Evolutionary conservation across 768 basidiomycete genomes (phyloP), one percentile per base, ranked within the genome.

Genomic region (Leucocoprinus sp.): DNA sequence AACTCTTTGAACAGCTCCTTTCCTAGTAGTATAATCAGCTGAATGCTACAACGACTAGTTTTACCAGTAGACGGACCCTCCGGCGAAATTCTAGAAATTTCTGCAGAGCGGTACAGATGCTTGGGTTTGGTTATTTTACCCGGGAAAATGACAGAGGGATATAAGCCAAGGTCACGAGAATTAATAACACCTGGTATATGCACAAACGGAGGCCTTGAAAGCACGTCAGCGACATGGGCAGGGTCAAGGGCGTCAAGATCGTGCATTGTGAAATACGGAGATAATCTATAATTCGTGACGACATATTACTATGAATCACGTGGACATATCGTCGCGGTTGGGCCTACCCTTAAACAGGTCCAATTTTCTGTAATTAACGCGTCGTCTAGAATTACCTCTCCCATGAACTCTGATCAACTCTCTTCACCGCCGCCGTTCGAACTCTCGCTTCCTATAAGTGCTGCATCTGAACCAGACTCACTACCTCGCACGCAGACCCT

Each of bases 131-230:
- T 86, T 50, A 74, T 60, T 42, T 70, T 63, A 50, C 74, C 74
- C 17, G 69, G 68, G 46, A 66, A 53, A 21, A 60, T 61, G 11
- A 64, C 57, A 6, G 77, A 75, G 41, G 75, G 64, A 56, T 83
- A 79, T 37, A 66, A 67, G 26, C 85, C 87, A 8, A 90, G 69
- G 62, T 86, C 82, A 44, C 87, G 72, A 41, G 82, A 69, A 58
- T 90, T 90, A 53, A 75, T 76, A 7, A 89, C 84, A 23, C 87
- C 87, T n/a, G 75, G 60, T 53, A 89, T 70, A 14, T 67, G 57
- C 7, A 86, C 73, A 53, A 90, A 90, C 0, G 87, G 87, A 6
- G 76, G 79, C 19, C 68, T 69, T 0, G 83, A 84, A 29, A 89
- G 74, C 8, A 76, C 62, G 18, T 80, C 70, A 5, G 71, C 64